Percentiles rank a stretch among this genome's conserved stretches.
These are phyloP conservation scores for Trichoderma sp. DNA, from an alignment of 2,329 filamentous ascomycete species.

Conservation along the genomic window DNA sequence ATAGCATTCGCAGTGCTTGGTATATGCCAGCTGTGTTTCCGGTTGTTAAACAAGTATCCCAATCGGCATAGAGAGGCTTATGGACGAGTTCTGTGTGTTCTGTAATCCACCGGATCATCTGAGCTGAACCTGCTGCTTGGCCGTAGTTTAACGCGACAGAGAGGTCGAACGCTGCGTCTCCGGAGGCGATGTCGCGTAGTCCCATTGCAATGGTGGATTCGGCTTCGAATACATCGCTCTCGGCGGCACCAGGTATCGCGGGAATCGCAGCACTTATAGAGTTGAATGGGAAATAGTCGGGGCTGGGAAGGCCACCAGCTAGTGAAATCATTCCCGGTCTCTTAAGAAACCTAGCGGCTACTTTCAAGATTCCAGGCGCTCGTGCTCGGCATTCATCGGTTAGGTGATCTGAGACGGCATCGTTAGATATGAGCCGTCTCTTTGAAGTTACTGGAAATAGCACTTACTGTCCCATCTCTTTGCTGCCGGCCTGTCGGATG, in stretches of 20 bases:
- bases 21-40: conserved; percentile 69
- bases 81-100: conserved; percentile 76
- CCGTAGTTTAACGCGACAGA: conserved; percentile 69
- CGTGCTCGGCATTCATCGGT: background rate
- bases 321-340: conserved; percentile 10
- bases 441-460: background rate
- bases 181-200: conserved; percentile 10
- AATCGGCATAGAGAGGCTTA: conserved; percentile 69
- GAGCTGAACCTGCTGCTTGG: conserved; percentile 68
- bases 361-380: conserved; percentile 1
- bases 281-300: background rate
- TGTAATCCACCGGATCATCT: conserved; percentile 67
- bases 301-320: background rate
- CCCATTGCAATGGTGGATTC: conserved; percentile 3
- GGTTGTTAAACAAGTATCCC: conserved; percentile 64
- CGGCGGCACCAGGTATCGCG: background rate
- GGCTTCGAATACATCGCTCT: background rate
- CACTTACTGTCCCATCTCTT: conserved; percentile 75
- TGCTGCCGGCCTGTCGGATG: conserved; percentile 67
- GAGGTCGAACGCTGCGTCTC: conserved; percentile 25
- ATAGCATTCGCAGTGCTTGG: conserved; percentile 64
- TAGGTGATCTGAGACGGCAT: background rate
- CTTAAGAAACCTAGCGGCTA: conserved; percentile 10
- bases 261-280: background rate
- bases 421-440: conserved; percentile 39